These are phyloP conservation scores for Trifolium repens DNA, from an alignment of 306 rosid genomes.

Conservation along the genomic window DNA sequence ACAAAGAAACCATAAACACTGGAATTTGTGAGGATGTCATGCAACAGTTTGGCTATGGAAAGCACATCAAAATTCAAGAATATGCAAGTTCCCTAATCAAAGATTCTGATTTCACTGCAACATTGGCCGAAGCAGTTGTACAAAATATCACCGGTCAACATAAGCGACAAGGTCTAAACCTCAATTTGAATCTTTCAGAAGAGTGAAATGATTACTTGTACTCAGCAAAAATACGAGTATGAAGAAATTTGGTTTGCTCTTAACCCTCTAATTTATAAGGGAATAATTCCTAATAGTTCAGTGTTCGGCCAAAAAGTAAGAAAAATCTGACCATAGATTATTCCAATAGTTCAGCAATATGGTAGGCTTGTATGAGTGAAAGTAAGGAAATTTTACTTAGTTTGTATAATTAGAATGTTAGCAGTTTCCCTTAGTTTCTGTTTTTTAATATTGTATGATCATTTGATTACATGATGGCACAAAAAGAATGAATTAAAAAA, in stretches of 20 bases:
- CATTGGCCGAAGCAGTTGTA: conserved; percentile 74
- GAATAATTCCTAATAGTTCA: no score
- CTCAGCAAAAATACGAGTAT: conserved; percentile 16
- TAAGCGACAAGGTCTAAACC: conserved; percentile 42
- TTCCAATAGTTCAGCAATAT: conserved; percentile 3
- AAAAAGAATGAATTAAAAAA: conserved; percentile 1
- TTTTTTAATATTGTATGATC: neutral
- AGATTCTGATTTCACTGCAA: conserved; percentile 55
- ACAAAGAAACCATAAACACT: conserved; percentile 36
- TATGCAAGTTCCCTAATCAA: conserved; percentile 54
- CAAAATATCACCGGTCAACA: conserved; percentile 48
- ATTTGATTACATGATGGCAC: conserved; percentile 12
- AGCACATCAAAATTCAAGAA: conserved; percentile 49
- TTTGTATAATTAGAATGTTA: neutral
- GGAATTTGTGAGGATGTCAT: conserved; percentile 34
- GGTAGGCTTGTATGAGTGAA: neutral
- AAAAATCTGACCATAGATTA: no score
- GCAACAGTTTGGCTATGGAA: conserved; percentile 9
- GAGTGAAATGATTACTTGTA: conserved; percentile 14
- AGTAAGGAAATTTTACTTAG: neutral
- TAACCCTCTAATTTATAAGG: no score
- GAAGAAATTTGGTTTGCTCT: neutral
- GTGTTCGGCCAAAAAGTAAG: no score
- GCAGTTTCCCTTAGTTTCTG: no score
- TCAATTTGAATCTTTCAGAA: conserved; percentile 35